Evolutionary conservation across 2,329 filamentous ascomycete species (phyloP), one percentile per base, ranked within the genome.

Genomic region (Ilyonectria sp.): DNA sequence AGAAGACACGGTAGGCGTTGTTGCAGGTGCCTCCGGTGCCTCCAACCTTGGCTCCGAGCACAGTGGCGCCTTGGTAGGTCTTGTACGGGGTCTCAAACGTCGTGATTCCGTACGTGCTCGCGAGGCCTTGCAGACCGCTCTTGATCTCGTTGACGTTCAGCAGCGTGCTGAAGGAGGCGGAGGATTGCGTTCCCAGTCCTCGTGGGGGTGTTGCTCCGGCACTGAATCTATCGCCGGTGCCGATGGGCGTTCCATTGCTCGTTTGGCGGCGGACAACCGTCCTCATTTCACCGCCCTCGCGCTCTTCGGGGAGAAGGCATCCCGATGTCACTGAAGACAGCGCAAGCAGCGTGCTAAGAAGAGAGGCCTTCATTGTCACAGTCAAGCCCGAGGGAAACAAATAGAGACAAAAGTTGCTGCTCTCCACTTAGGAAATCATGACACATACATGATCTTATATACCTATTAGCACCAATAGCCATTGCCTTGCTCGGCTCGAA

Each of bases 171-270:
- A 62, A 81, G 82, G 6, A 81, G 82, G 6, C 86, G 84, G 83
- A 90, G 87, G 88, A 88, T 89, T 81, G 83, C 85, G 55, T 89
- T 86, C 69, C 65, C 17, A 68, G 35, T 7, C 65, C 65, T 26
- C 65, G 61, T 6, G 65, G 65, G 2, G 63, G 44, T 33, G 58
- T 56, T n/a, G 50, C 44, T 7, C 65, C 65, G 26, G 44, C 49
- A 19, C 31, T 59, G 65, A 68, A 68, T 31, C 65, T 29, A 35
- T 68, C 60, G 19, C 65, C 65, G 1, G 65, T 60, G 50, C 65
- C 65, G 6, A 68, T 56, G 8, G 65, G 65, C 1, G 65, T 68
- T 49, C 65, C 65, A n/a, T 31, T 64, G 50, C 60, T 59, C 13
- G 46, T 29, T 40, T 61, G 60, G 11, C 65, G 60, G 19, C 60